Conservation (phyloP, 495 filamentous ascomycete genomes). For the Parmelia sp. region DNA sequence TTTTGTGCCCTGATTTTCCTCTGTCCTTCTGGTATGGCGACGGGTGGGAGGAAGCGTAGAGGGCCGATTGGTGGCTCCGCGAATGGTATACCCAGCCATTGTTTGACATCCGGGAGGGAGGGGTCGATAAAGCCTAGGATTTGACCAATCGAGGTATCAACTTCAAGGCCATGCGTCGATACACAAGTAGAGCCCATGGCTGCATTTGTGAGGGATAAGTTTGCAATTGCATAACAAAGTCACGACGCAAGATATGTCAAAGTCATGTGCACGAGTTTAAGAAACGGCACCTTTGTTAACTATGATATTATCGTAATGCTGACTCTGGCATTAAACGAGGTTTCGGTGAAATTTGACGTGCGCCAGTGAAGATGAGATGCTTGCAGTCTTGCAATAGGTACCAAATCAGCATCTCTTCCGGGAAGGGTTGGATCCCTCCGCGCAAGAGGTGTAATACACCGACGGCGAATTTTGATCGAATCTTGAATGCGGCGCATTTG, state of each 20-base stretch:
- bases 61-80: constrained; percentile 28
- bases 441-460: constrained; percentile 7
- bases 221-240: constrained; percentile 5
- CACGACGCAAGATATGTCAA: constrained; percentile 4
- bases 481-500: constrained; percentile 10
- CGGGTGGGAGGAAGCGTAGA: constrained; percentile 26
- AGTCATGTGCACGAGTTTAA: not conserved
- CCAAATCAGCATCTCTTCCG: constrained; percentile 1
- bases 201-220: constrained; percentile 2
- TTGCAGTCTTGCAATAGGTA: constrained; percentile 7
- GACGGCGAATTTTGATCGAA: constrained; percentile 8
- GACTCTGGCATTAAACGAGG: constrained; percentile 3
- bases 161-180: constrained; percentile 10
- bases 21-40: constrained; percentile 7
- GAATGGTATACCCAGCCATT: constrained; percentile 37
- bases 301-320: not conserved
- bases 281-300: constrained; percentile 7
- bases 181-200: not conserved
- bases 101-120: constrained; percentile 29
- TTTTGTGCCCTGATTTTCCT: constrained; percentile 6
- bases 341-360: constrained; percentile 5
- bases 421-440: not conserved
- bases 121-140: constrained; percentile 29
- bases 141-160: constrained; percentile 10
- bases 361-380: constrained; percentile 5